Conservation (phyloP, 306 rosid genomes). For the Vigna nakashimae region DNA sequence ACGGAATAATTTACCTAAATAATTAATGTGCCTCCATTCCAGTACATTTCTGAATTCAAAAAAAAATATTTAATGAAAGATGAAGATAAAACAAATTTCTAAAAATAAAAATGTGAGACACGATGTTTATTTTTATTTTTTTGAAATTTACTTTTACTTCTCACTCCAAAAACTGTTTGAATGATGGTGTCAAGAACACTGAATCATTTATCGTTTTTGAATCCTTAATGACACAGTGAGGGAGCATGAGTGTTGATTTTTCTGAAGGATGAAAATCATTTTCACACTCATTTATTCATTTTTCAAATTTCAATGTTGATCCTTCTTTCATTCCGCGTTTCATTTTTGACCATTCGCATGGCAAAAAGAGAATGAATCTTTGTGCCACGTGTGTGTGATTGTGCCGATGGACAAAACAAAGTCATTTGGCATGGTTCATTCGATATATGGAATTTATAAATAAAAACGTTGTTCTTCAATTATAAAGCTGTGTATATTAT, state of each 20-base stretch:
- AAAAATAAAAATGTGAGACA: background rate
- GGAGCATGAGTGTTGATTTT: no score
- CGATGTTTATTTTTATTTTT: background rate
- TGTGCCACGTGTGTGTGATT: background rate
- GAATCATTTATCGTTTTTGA: background rate
- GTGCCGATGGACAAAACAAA: background rate
- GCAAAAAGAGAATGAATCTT: background rate
- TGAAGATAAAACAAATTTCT: background rate
- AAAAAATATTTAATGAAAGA: no score
- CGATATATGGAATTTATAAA: background rate
- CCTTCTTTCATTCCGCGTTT: background rate
- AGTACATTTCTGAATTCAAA: background rate
- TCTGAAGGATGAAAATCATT: background rate
- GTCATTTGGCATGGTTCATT: conserved; percentile 5
- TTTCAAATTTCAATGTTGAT: no score
- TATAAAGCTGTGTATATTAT: no score
- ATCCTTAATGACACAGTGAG: background rate
- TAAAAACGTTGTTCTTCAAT: no score
- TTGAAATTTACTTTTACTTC: background rate
- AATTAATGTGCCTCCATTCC: background rate
- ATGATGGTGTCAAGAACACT: background rate
- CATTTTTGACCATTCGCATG: background rate
- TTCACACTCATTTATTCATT: conserved; percentile 13
- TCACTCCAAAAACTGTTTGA: background rate
- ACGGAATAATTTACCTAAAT: no score